Base-by-base conservation (phyloP, 345 rosid genomes). In the Pseudoturritis turrita region DNA sequence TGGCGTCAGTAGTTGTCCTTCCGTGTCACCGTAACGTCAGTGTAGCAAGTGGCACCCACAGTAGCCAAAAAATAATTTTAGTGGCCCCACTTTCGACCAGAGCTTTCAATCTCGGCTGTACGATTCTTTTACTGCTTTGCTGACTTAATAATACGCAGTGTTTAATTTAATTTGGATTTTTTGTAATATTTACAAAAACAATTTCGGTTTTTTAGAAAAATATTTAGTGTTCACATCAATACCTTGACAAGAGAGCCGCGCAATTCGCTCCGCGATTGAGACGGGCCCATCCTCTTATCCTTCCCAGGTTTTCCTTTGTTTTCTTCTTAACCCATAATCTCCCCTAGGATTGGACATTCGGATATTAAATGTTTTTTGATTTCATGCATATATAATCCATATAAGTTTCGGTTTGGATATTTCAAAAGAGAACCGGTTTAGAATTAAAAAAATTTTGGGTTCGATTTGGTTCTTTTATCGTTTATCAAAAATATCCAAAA, bases 231-330 rank as follows among this genome's bases (percentile, higher is more conserved):
- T 73, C 72, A 73, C 66, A 73, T 73, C 65, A 73, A 56, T 23
- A 65, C 77, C 2, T 73, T 57, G 77, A 65, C 72, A 73, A 65
- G 43, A 18, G 77, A 22, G 72, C 72, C 66, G 72, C 77, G 77
- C 77, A 73, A 65, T 73, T 73, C 53, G 77, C 77, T 73, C 77
- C 77, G 72, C 72, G 66, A 65, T 73, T 74, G 68, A 51, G 67
- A 74, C 35, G 78, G 72, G 28, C 46, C 77, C 72, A 47, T 19
- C 53, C 43, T 49, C 67, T 74, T 58, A 49, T 66, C 78, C 54
- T 74, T 74, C 77, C 66, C 77, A 74, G 61, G 78, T 74, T 57
- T 73, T 57, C 6, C 47, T 74, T 65, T 73, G 41, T 65, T 56
- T 73, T 56, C 17, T 50, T 45, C 65, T 47, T 8, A 10, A 6